Evolutionary conservation across 2,329 filamentous ascomycete genomes (phyloP).

Genomic region (Venturia pyrina): DNA sequence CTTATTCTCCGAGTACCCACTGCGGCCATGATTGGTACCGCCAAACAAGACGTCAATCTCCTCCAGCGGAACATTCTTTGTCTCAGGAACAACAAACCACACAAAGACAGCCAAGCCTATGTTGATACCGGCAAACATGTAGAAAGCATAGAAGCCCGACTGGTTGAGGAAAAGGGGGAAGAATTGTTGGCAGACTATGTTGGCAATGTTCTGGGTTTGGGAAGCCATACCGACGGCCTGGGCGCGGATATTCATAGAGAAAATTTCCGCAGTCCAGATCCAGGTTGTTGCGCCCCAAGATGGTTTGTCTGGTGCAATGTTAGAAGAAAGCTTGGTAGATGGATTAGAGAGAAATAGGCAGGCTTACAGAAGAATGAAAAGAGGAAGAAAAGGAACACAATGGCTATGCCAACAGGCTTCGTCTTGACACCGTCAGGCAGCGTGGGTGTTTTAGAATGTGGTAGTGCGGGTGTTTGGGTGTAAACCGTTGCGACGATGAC

Average conservation of each 20-base stretch:
- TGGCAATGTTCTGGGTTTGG: conserved; percentile 49
- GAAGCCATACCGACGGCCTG: conserved; percentile 60
- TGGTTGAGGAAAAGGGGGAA: conserved; percentile 58
- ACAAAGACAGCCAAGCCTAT: conserved; percentile 31
- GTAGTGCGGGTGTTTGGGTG: conserved; percentile 44
- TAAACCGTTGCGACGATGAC: conserved; percentile 51
- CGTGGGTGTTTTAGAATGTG: background rate
- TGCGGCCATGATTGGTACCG: conserved; percentile 46
- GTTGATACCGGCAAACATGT: conserved; percentile 43
- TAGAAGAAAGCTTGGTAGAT: conserved; percentile 17
- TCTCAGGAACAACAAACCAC: conserved; percentile 34
- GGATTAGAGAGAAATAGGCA: conserved; percentile 16
- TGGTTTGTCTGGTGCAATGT: conserved; percentile 46
- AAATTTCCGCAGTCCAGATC: conserved; percentile 62
- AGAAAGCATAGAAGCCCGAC: conserved; percentile 45
- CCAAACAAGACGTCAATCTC: conserved; percentile 49
- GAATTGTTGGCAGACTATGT: conserved; percentile 59
- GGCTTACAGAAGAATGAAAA: conserved; percentile 50
- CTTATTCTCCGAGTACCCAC: conserved; percentile 34
- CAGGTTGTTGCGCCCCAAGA: conserved; percentile 61
- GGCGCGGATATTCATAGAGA: conserved; percentile 62
- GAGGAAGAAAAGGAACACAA: conserved; percentile 57
- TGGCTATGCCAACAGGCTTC: conserved; percentile 53
- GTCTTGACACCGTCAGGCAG: conserved; percentile 41
- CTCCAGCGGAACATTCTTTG: conserved; percentile 39